Conservation (phyloP, 169 alveolate genomes). For the Plasmodium cynomolgi region DNA sequence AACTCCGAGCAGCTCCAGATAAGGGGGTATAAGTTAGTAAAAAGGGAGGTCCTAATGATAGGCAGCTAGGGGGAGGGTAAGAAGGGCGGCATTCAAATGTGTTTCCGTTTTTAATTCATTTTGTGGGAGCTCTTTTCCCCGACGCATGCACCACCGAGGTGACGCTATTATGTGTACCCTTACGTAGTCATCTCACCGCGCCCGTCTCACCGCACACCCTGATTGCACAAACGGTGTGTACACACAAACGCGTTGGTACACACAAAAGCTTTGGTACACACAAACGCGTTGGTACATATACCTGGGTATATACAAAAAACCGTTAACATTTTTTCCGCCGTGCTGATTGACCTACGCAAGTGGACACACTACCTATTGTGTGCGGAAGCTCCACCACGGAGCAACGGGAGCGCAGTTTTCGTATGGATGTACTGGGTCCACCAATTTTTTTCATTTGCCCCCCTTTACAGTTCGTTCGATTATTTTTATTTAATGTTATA, state of each 20-base stretch:
- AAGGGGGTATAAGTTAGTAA: constrained; percentile 32
- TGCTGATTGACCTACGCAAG: not conserved
- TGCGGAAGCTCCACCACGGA: not conserved
- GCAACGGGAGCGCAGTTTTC: not conserved
- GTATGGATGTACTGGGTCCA: not conserved
- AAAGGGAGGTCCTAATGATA: constrained; percentile 31
- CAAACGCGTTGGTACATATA: too few relatives aligned
- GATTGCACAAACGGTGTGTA: too few relatives aligned
- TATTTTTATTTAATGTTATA: not conserved
- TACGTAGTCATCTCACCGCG: not conserved
- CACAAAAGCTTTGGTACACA: too few relatives aligned
- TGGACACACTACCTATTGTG: not conserved
- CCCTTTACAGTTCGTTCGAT: not conserved
- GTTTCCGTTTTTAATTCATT: not conserved
- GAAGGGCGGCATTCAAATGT: not conserved
- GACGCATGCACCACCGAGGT: not conserved
- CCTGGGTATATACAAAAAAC: too few relatives aligned
- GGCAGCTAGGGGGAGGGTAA: not conserved
- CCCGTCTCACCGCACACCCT: too few relatives aligned
- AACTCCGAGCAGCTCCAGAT: not conserved
- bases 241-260: too few relatives aligned
- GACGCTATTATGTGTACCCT: not conserved
- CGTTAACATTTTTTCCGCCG: not conserved
- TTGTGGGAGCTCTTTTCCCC: not conserved
- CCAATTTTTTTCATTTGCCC: not conserved